These are phyloP conservation scores for Leccinum pellstonianum DNA, from an alignment of 768 basidiomycete genomes.

Conservation along the genomic window DNA sequence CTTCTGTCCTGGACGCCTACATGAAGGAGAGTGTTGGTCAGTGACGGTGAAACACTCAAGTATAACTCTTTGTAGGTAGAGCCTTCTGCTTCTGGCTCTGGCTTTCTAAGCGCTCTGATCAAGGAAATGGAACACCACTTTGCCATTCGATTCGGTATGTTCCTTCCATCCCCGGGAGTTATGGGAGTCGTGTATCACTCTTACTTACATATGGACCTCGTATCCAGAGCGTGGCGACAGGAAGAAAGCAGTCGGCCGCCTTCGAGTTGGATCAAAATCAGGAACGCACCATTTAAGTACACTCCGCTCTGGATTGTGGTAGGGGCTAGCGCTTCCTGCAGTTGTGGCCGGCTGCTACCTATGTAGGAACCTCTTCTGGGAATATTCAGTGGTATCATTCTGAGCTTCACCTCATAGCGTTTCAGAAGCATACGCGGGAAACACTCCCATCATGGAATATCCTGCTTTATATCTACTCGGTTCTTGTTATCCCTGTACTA, in stretches of 20 bases:
- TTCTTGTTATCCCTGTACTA: constrained; percentile 69
- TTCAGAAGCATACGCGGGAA: constrained; percentile 48
- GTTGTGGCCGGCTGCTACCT: constrained; percentile 66
- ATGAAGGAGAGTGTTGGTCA: constrained; percentile 58
- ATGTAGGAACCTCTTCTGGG: constrained; percentile 21
- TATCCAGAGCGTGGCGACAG: constrained; percentile 61
- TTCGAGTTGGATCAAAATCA: constrained; percentile 51
- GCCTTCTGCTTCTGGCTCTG: constrained; percentile 63
- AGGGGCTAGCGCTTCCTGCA: constrained; percentile 75
- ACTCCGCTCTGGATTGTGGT: constrained; percentile 67
- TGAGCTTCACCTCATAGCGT: constrained; percentile 40
- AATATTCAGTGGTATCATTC: background rate
- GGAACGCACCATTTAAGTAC: constrained; percentile 70
- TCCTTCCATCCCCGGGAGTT: background rate
- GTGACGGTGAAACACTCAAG: background rate
- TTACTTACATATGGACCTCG: background rate
- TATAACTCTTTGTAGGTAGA: constrained; percentile 50
- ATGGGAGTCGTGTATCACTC: background rate
- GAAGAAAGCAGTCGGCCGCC: constrained; percentile 69
- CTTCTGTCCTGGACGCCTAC: constrained; percentile 72
- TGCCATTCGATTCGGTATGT: constrained; percentile 72
- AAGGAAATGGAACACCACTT: constrained; percentile 76
- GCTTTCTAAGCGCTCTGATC: constrained; percentile 65
- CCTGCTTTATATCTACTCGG: constrained; percentile 78
- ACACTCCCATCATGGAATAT: constrained; percentile 68